Evolutionary conservation across 805 yeast genomes (phyloP).

Genomic region (Hanseniaspora guilliermondii): DNA sequence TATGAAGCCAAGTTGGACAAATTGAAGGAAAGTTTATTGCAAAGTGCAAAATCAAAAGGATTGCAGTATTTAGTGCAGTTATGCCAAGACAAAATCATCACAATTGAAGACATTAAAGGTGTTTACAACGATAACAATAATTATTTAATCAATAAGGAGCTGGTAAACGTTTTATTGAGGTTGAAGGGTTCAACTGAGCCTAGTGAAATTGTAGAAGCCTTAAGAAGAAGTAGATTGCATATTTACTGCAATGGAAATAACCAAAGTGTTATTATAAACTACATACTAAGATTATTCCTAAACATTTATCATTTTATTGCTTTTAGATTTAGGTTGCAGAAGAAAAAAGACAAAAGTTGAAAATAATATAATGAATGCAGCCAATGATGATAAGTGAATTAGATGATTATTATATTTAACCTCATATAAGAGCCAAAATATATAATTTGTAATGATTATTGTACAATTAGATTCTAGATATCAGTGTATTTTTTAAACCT

Average conservation of each 20-base stretch:
- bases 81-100: neutral
- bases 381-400: no score
- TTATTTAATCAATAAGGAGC: neutral
- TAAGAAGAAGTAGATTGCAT: neutral
- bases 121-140: neutral
- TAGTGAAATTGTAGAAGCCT: neutral
- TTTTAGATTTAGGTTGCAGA: neutral
- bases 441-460: no score
- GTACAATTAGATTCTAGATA: no score
- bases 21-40: slow-evolving; percentile 10
- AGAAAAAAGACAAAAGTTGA: neutral
- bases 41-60: slow-evolving; percentile 3
- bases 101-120: slow-evolving; percentile 7
- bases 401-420: no score
- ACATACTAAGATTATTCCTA: neutral
- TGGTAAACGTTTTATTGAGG: neutral
- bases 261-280: neutral
- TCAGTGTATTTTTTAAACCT: no score
- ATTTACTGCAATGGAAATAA: slow-evolving; percentile 1
- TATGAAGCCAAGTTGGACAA: slow-evolving; percentile 27
- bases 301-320: neutral
- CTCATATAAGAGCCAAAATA: no score
- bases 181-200: neutral
- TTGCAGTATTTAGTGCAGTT: slow-evolving; percentile 6
- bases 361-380: neutral